A percentile compares a stretch with the other conserved stretches of the same genome.
phyloP scores from a whole-genome alignment of 2,329 filamentous ascomycete genomes.

The Claviceps pusilla region DNA sequence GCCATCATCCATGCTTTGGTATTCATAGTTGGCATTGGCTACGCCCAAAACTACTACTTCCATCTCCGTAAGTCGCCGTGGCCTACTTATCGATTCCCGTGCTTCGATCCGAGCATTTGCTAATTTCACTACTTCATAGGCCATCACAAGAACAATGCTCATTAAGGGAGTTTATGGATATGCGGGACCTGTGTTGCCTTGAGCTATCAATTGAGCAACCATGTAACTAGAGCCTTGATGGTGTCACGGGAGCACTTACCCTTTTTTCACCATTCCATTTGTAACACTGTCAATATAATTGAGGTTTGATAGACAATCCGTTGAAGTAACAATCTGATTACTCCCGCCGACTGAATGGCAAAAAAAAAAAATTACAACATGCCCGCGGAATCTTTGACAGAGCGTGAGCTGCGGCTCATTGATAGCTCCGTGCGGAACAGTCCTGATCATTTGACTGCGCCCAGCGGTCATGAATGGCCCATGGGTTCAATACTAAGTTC shows the following conservation, averaged over 20 bases:
- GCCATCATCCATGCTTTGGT: constrained; percentile 79
- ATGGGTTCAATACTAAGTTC: neutral
- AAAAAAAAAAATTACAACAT: neutral
- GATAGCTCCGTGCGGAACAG: neutral
- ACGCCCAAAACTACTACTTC: constrained; percentile 99
- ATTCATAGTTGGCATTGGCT: constrained; percentile 66
- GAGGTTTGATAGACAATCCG: neutral
- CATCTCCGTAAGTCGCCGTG: constrained; percentile 67
- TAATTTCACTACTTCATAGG: constrained; percentile 36
- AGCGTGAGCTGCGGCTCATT: neutral
- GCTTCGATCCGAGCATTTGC: constrained; percentile 2
- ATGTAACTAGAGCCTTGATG: constrained; percentile 29
- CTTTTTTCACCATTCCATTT: constrained; percentile 1
- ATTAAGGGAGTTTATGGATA: constrained; percentile 43
- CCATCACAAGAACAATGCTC: constrained; percentile 99
- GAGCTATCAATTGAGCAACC: constrained; percentile 9
- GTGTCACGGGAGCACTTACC: constrained; percentile 8
- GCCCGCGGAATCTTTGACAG: neutral
- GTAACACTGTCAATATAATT: constrained; percentile 1
- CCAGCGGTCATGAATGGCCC: neutral
- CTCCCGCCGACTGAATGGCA: neutral
- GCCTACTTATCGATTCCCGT: neutral
- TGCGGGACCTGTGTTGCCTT: neutral
- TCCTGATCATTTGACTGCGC: neutral
- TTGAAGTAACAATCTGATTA: neutral